Percentiles rank a stretch among this genome's conserved stretches.
phyloP scores from a whole-genome alignment of 352 stramenopile genomes.

The Globisporangium apiculatum region DNA sequence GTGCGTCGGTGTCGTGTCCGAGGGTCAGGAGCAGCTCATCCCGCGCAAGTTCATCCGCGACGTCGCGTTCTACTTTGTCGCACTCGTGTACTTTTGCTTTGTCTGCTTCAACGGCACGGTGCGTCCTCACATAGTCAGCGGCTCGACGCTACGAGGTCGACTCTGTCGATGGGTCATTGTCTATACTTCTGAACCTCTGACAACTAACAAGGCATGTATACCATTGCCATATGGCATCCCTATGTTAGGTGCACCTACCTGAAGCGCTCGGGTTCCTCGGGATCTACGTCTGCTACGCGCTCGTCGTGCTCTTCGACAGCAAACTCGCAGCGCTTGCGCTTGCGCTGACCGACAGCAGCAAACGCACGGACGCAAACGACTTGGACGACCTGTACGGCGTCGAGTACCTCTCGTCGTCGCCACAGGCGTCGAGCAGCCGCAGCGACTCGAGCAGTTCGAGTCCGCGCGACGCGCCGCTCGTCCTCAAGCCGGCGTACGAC shows the following conservation, averaged over 20 bases:
- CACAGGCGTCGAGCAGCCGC: conserved; percentile 13
- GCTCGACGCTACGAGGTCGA: too few species aligned
- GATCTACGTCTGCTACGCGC: conserved; percentile 61
- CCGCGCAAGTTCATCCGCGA: conserved; percentile 70
- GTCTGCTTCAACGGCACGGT: conserved; percentile 64
- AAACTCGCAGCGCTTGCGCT: conserved; percentile 20
- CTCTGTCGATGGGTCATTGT: too few species aligned
- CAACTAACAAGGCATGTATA: too few species aligned
- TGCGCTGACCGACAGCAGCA: conserved; percentile 1
- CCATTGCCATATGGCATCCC: too few species aligned
- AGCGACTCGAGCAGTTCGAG: conserved; percentile 5
- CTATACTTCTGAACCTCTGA: too few species aligned
- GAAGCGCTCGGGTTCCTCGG: conserved; percentile 65
- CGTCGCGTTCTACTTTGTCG: conserved; percentile 66
- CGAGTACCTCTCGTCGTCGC: conserved; percentile 6
- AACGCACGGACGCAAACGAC: conserved; percentile 19
- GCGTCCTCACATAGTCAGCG: neutral
- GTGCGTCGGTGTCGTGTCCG: conserved; percentile 60
- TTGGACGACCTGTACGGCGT: conserved; percentile 26
- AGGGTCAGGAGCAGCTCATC: conserved; percentile 67
- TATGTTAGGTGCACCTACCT: conserved; percentile 33
- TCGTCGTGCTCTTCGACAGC: conserved; percentile 54
- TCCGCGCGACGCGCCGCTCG: neutral
- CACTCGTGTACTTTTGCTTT: conserved; percentile 58
- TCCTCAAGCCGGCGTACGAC: conserved; percentile 21